Percentiles rank a stretch among this genome's conserved stretches.
Conservation (phyloP, 164 flowering plant species). For the Tinospora cordifolia region DNA sequence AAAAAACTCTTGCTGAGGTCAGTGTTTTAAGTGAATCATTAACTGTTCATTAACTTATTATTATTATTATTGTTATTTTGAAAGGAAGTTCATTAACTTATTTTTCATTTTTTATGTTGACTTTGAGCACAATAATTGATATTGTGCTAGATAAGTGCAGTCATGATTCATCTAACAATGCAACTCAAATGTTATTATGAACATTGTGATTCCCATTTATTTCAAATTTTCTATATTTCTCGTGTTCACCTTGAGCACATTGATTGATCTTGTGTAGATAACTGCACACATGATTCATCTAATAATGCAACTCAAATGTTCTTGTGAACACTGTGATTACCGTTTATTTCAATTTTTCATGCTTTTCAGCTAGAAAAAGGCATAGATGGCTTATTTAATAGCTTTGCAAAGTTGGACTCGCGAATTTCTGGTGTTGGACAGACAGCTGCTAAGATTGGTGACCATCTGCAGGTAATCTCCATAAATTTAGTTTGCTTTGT, state of each 20-base stretch:
- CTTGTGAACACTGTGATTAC: neutral
- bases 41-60: neutral
- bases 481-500: neutral
- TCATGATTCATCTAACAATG: too few species aligned
- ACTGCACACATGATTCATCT: neutral
- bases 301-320: neutral
- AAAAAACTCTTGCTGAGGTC: constrained; percentile 91
- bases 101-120: too few species aligned
- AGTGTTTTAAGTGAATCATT: constrained; percentile 12
- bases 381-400: constrained; percentile 90
- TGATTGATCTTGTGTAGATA: neutral
- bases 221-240: too few species aligned
- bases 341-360: neutral
- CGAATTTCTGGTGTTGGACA: constrained; percentile 99
- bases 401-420: constrained; percentile 96
- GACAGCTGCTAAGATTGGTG: constrained; percentile 99
- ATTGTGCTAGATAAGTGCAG: too few species aligned
- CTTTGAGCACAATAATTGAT: too few species aligned
- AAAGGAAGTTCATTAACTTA: too few species aligned
- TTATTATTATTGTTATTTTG: too few species aligned
- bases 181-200: too few species aligned
- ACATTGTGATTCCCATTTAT: too few species aligned
- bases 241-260: neutral
- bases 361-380: constrained; percentile 83
- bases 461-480: constrained; percentile 82